Percentiles rank a stretch among this genome's conserved stretches.
phyloP scores from a whole-genome alignment of 371 early-diverging fungal genomes.

The Lichtheimia ramosa region DNA sequence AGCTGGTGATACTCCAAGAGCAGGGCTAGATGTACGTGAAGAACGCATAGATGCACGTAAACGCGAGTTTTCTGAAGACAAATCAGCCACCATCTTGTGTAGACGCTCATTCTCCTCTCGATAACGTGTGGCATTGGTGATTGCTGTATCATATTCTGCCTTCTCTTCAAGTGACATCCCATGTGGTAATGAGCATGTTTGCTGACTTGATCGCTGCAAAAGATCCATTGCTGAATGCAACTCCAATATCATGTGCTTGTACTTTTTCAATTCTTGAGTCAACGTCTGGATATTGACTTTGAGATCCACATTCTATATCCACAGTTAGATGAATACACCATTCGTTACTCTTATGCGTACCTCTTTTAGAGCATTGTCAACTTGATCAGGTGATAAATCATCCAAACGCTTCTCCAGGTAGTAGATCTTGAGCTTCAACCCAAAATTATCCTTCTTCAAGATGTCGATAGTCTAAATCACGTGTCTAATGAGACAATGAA shows the following conservation, averaged over 20 bases:
- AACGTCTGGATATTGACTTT: slow-evolving; percentile 53
- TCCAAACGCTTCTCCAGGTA: slow-evolving; percentile 62
- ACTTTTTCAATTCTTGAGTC: slow-evolving; percentile 47
- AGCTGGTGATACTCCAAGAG: too few relatives aligned
- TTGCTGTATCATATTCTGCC: slow-evolving; percentile 38
- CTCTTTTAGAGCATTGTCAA: slow-evolving; percentile 57
- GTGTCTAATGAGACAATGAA: neutral
- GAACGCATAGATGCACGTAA: slow-evolving; percentile 23
- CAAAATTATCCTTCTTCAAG: slow-evolving; percentile 71
- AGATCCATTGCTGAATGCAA: slow-evolving; percentile 46
- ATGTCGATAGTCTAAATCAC: slow-evolving; percentile 63
- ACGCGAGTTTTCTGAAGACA: slow-evolving; percentile 35
- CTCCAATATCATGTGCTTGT: slow-evolving; percentile 50
- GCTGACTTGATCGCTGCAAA: slow-evolving; percentile 32
- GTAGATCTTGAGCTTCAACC: slow-evolving; percentile 68
- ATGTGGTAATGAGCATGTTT: slow-evolving; percentile 48
- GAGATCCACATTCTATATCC: slow-evolving; percentile 52
- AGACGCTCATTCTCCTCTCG: slow-evolving; percentile 40
- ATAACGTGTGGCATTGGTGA: slow-evolving; percentile 27
- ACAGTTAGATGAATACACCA: neutral
- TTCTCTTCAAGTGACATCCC: slow-evolving; percentile 57
- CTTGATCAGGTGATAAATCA: slow-evolving; percentile 59
- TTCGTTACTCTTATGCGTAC: slow-evolving; percentile 24
- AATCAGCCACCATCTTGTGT: slow-evolving; percentile 29
- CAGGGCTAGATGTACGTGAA: slow-evolving; percentile 19